Conservation (phyloP, 2,329 filamentous ascomycete genomes). For the Fusarium musae region DNA sequence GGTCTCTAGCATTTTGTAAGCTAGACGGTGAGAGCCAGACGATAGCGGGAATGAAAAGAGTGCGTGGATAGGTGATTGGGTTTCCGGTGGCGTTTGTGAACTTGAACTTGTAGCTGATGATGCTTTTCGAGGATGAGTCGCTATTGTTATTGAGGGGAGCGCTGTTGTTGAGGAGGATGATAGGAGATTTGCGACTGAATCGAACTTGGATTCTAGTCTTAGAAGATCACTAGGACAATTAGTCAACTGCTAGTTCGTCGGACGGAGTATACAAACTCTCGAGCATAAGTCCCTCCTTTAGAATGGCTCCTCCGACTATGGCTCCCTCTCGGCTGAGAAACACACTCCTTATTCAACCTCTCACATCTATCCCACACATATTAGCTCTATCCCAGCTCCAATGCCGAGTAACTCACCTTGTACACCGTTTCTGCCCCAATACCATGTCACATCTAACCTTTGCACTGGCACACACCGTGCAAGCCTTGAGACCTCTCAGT, state of each 20-base stretch:
- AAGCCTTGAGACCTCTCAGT: constrained; percentile 1
- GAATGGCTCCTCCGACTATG: background rate
- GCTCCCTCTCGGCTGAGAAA: constrained; percentile 2
- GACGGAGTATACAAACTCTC: background rate
- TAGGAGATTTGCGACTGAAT: constrained; percentile 12
- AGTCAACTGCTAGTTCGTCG: background rate
- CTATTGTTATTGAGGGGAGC: background rate
- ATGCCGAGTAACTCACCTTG: background rate
- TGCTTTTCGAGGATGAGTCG: background rate
- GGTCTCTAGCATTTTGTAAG: background rate
- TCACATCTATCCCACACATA: background rate
- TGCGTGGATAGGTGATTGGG: background rate
- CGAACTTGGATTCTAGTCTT: constrained; percentile 20
- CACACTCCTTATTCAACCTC: constrained; percentile 11
- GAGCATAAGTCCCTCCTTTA: background rate
- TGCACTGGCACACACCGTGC: constrained; percentile 7
- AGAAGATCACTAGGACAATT: background rate
- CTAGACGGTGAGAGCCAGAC: background rate
- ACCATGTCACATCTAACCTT: constrained; percentile 19
- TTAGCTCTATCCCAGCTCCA: background rate
- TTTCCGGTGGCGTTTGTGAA: background rate
- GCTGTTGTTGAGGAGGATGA: background rate
- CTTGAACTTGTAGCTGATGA: background rate
- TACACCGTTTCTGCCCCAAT: constrained; percentile 6
- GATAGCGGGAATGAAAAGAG: constrained; percentile 1